These are phyloP conservation scores for Mariannaea sp. DNA, from an alignment of 2,329 filamentous ascomycete species.

Conservation along the genomic window DNA sequence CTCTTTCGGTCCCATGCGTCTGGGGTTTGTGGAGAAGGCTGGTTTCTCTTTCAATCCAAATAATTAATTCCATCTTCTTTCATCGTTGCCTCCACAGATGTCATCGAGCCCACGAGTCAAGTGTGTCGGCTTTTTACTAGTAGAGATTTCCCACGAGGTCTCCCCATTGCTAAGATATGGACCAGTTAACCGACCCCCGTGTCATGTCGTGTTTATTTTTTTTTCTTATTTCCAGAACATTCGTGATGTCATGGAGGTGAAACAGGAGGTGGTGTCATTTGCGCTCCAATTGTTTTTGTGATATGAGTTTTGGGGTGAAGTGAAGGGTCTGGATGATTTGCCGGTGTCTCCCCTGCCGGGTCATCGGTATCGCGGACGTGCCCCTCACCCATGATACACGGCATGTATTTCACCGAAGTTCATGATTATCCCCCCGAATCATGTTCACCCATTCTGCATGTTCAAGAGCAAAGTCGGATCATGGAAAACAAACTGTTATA, in stretches of 20 bases:
- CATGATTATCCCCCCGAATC: too few relatives aligned
- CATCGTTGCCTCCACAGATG: neutral
- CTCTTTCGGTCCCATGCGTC: neutral
- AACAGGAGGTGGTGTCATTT: neutral
- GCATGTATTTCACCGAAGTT: too few relatives aligned
- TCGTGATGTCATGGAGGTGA: conserved; percentile 16
- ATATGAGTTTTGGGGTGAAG: conserved; percentile 8
- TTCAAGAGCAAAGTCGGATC: too few relatives aligned
- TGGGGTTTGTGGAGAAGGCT: conserved; percentile 22
- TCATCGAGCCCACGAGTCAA: conserved; percentile 17
- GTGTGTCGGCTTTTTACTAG: conserved; percentile 8
- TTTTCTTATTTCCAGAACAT: too few relatives aligned
- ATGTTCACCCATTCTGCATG: too few relatives aligned
- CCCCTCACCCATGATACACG: neutral
- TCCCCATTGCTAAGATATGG: too few relatives aligned
- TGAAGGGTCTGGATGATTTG: neutral
- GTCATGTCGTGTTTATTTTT: too few relatives aligned
- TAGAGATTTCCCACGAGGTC: conserved; percentile 4
- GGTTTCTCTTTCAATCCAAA: too few relatives aligned
- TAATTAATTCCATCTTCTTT: too few relatives aligned
- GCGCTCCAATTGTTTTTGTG: conserved; percentile 13
- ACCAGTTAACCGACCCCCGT: too few relatives aligned
- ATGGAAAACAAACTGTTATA: too few relatives aligned
- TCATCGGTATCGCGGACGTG: neutral
- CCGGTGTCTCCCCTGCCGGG: conserved; percentile 22